Conservation (phyloP, 768 basidiomycete genomes). For the Phylloporus rhodoxanthus region DNA sequence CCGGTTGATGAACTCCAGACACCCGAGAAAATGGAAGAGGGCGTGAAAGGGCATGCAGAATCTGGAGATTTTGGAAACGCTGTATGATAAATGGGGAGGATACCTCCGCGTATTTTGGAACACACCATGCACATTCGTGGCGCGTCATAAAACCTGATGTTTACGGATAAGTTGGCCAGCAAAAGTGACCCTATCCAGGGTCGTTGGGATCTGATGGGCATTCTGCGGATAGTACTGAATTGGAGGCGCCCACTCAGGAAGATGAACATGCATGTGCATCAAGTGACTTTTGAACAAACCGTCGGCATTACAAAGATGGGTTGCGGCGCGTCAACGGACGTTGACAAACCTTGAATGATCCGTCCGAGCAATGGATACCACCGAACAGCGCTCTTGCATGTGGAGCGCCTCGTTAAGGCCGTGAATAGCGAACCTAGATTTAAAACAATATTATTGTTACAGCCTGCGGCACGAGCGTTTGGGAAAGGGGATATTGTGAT, state of each 20-base stretch:
- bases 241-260: background rate
- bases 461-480: no score
- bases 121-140: background rate
- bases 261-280: conserved; percentile 1
- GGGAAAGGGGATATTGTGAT: background rate
- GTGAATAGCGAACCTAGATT: background rate
- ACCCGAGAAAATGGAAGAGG: conserved; percentile 8
- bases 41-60: background rate
- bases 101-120: background rate
- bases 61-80: background rate
- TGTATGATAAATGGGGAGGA: background rate
- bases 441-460: background rate
- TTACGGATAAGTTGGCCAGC: background rate
- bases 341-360: conserved; percentile 12
- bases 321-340: background rate
- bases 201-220: background rate
- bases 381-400: background rate
- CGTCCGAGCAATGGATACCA: background rate
- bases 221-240: background rate
- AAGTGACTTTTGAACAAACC: background rate
- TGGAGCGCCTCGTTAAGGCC: background rate
- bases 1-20: background rate
- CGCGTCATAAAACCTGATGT: background rate
- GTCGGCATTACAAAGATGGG: background rate
- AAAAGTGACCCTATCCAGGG: background rate